phyloP scores from a whole-genome alignment of 1,284 basidiomycete genomes.

The Phlebopus sp. region DNA sequence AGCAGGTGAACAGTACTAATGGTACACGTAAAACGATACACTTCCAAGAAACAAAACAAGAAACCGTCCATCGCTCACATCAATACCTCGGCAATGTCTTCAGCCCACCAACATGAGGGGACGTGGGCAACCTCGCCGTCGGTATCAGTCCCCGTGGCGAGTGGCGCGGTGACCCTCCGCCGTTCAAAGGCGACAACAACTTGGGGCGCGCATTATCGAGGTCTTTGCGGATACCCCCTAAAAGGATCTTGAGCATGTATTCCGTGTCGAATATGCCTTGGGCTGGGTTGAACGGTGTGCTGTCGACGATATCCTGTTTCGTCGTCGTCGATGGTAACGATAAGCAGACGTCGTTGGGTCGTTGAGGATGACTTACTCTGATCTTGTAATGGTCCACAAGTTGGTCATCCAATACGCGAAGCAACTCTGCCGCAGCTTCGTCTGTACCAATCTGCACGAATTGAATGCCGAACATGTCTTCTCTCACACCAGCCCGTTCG shows the following conservation, averaged over 20 bases:
- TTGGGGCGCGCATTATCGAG: slow-evolving; percentile 13
- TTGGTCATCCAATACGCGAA: slow-evolving; percentile 45
- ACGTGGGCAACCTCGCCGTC: too few relatives aligned
- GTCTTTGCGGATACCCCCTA: slow-evolving; percentile 37
- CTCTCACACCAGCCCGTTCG: slow-evolving; percentile 36
- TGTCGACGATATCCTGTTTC: slow-evolving; percentile 45
- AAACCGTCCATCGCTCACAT: too few relatives aligned
- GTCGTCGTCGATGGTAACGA: background rate
- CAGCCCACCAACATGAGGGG: too few relatives aligned
- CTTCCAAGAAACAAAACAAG: too few relatives aligned
- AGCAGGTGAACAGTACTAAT: too few relatives aligned
- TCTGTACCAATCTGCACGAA: slow-evolving; percentile 55
- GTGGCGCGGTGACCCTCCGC: slow-evolving; percentile 1
- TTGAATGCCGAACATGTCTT: slow-evolving; percentile 44
- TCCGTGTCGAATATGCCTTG: slow-evolving; percentile 36
- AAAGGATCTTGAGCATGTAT: slow-evolving; percentile 43
- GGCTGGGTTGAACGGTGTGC: slow-evolving; percentile 37
- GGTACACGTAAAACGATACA: too few relatives aligned
- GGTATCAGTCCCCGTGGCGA: slow-evolving; percentile 13
- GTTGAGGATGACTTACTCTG: slow-evolving; percentile 29
- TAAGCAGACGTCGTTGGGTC: too few relatives aligned
- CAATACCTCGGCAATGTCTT: too few relatives aligned
- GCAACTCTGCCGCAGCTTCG: slow-evolving; percentile 40
- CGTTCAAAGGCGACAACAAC: slow-evolving; percentile 12
- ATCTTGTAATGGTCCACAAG: slow-evolving; percentile 36